phyloP scores from a whole-genome alignment of 2,329 filamentous ascomycete genomes.

The Cercospora sp. region DNA sequence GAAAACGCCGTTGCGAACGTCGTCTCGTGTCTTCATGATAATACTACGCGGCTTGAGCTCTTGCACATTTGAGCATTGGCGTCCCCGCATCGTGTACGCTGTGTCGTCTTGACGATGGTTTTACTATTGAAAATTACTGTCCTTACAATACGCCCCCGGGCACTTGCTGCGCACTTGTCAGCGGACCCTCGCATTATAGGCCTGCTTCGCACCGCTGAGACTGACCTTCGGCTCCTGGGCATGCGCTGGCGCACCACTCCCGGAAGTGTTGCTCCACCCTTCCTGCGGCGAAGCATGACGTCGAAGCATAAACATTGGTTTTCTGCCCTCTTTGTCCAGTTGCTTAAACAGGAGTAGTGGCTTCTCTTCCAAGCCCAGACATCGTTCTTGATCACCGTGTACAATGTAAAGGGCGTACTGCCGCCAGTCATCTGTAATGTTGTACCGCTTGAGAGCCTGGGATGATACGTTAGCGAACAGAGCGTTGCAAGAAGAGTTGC shows the following conservation, averaged over 20 bases:
- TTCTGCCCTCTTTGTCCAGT: conserved; percentile 92
- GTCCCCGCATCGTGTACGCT: neutral
- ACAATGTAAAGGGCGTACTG: conserved; percentile 98
- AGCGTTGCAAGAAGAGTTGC: neutral
- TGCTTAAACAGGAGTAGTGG: conserved; percentile 97
- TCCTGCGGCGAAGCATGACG: conserved; percentile 56
- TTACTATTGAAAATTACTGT: neutral
- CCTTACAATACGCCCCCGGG: conserved; percentile 25
- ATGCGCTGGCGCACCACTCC: conserved; percentile 17
- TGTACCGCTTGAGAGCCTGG: conserved; percentile 87
- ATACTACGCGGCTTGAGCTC: conserved; percentile 12
- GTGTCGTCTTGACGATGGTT: neutral
- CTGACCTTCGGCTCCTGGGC: conserved; percentile 24
- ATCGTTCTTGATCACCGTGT: conserved; percentile 96
- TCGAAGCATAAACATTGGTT: conserved; percentile 98
- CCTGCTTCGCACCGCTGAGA: neutral
- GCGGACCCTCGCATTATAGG: neutral
- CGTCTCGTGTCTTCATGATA: conserved; percentile 11
- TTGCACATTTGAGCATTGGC: neutral
- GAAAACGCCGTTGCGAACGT: neutral
- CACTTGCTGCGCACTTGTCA: conserved; percentile 20
- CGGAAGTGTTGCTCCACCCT: conserved; percentile 35
- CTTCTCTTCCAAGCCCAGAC: conserved; percentile 86
- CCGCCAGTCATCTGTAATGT: conserved; percentile 96
- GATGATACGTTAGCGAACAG: neutral